Evolutionary conservation across 1,139 yeast species (phyloP).

Genomic region (Yamadazyma songkhlaensis): DNA sequence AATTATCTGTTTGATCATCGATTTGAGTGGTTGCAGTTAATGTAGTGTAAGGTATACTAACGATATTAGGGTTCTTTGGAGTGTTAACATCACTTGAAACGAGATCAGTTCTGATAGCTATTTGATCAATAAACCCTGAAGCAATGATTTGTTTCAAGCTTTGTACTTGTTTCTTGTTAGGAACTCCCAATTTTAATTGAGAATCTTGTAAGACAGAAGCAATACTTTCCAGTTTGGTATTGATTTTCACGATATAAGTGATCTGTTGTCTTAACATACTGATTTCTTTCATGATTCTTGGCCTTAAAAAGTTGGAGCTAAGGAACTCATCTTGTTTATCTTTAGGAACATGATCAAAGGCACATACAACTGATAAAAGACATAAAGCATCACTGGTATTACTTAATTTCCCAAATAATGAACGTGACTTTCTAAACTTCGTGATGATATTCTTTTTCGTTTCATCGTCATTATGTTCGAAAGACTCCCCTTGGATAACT

Average conservation of each 20-base stretch:
- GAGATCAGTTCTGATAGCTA: constrained; percentile 80
- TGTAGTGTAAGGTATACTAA: constrained; percentile 71
- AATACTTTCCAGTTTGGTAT: constrained; percentile 56
- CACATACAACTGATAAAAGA: constrained; percentile 82
- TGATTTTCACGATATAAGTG: constrained; percentile 65
- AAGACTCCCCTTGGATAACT: constrained; percentile 10
- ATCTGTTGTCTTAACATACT: constrained; percentile 77
- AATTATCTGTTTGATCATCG: constrained; percentile 42
- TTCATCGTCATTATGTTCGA: constrained; percentile 25
- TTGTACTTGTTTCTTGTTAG: constrained; percentile 63
- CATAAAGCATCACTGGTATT: constrained; percentile 71
- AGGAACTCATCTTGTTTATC: constrained; percentile 49
- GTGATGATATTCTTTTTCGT: constrained; percentile 41
- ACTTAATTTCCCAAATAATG: constrained; percentile 66
- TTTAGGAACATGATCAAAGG: constrained; percentile 70
- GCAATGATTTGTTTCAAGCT: constrained; percentile 90
- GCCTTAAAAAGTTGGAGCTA: constrained; percentile 58
- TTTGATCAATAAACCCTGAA: constrained; percentile 89
- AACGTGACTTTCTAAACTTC: constrained; percentile 55
- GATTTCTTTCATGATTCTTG: constrained; percentile 81
- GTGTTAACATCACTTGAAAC: constrained; percentile 61
- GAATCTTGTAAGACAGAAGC: constrained; percentile 46
- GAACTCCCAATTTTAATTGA: constrained; percentile 58
- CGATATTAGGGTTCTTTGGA: constrained; percentile 57
- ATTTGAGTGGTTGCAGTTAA: constrained; percentile 51